Evolutionary conservation across 2,329 filamentous ascomycete species (phyloP).

Genomic region (Aspergillus thermomutatus): DNA sequence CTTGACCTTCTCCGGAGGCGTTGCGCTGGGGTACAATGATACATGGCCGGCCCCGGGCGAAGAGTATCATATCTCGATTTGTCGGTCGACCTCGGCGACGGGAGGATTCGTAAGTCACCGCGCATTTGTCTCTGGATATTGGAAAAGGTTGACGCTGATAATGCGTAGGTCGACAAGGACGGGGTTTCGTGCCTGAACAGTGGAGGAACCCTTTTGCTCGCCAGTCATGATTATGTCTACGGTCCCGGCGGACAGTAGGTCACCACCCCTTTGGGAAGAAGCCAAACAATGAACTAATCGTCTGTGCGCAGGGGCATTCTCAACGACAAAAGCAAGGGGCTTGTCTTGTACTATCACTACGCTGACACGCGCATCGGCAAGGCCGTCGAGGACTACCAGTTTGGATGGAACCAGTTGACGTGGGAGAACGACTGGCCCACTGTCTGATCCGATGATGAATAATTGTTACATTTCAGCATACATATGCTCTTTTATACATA

Average conservation of each 20-base stretch:
- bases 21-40: constrained; percentile 56
- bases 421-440: constrained; percentile 46
- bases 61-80: constrained; percentile 65
- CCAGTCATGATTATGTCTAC: constrained; percentile 59
- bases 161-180: constrained; percentile 46
- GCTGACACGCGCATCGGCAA: constrained; percentile 52
- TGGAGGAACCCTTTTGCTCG: constrained; percentile 61
- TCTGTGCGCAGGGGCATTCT: constrained; percentile 27
- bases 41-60: constrained; percentile 51
- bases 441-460: constrained; percentile 18
- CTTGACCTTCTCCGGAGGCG: constrained; percentile 60
- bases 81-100: constrained; percentile 51
- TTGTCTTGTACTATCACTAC: constrained; percentile 64
- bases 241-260: constrained; percentile 65
- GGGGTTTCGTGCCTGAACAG: constrained; percentile 53
- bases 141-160: constrained; percentile 1
- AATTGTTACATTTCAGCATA: not conserved
- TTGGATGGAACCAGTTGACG: constrained; percentile 48
- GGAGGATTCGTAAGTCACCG: constrained; percentile 49
- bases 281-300: not conserved
- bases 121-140: not conserved
- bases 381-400: constrained; percentile 42
- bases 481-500: not conserved
- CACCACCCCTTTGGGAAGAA: not conserved
- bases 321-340: constrained; percentile 40